Base-by-base conservation (phyloP, 495 filamentous ascomycete species). In the Penicillium ucsense region DNA sequence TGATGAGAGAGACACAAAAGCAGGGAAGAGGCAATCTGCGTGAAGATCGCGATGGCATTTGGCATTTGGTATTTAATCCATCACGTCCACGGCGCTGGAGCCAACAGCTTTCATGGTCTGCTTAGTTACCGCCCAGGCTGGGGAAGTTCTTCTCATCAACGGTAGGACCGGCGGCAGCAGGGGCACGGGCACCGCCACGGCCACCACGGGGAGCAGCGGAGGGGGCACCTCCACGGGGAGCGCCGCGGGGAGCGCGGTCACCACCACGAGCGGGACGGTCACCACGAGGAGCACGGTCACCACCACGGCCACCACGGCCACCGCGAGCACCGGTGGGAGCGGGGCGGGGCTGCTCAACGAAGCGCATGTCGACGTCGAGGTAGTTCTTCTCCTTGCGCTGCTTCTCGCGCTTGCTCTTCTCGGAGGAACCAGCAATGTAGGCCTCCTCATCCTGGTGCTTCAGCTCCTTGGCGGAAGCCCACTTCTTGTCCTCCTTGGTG, bases 331-430 rank as follows among this genome's bases (percentile, higher is more conserved):
- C 67, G 52, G 53, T 48, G 58, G 75, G 67, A 43, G 60, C 52
- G 48, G 61, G 46, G 51, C 74, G 76, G 33, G 70, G 62, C 43
- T 70, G 67, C 67, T 94, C 86, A 46, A 87, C 76, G 61, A 76
- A 91, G 51, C 80, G 79, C 54, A 87, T 71, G 65, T 96, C 92
- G 48, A 98, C 84, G 50, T 94, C 88, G 49, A 98, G 65, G 65
- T 83, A 60, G 65, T 85, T 81, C 83, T 95, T 96, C 67, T 84
- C 75, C 82, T 95, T 95, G 74, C 85, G 85, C 75, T 92, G 84
- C 62, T 88, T 84, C 71, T 86, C 79, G 57, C 88, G 85, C 80
- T 86, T 84, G 62, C 78, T 68, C 82, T 95, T 96, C 65, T 84
- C 84, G 41, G 74, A 77, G 49, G 75, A 69, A 56, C 77, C 87